Percentiles rank a stretch among this genome's conserved stretches.
Evolutionary conservation across 441 rosid genomes (phyloP).

Genomic region (Euphorbia neoarborescens): DNA sequence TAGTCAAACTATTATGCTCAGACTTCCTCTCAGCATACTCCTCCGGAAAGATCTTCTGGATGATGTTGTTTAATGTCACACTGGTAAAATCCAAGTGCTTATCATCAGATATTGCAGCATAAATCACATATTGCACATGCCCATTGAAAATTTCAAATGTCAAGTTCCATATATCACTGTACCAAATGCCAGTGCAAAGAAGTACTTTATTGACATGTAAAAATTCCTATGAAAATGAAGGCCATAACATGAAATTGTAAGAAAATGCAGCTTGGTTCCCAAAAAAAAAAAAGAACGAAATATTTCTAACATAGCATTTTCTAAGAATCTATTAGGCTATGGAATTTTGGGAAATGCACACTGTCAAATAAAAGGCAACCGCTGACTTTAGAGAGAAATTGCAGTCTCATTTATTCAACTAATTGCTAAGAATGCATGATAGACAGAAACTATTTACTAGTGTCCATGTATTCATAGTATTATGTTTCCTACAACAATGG

Average conservation of each 20-base stretch:
- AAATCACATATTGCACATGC: neutral
- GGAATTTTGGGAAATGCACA: neutral
- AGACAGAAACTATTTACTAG: neutral
- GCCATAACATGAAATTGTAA: neutral
- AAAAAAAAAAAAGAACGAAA: neutral
- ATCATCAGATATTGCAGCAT: constrained; percentile 9
- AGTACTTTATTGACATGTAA: neutral
- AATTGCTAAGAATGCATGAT: constrained; percentile 5
- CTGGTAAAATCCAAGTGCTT: constrained; percentile 35
- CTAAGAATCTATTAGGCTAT: neutral
- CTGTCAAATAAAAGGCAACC: neutral
- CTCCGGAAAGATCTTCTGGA: constrained; percentile 74
- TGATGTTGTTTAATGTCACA: constrained; percentile 81
- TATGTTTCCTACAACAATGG: neutral
- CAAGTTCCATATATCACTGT: neutral
- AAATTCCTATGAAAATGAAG: neutral
- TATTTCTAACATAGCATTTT: neutral
- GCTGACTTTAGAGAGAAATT: neutral
- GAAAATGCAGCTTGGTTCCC: neutral
- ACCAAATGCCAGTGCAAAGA: neutral
- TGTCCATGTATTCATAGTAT: neutral
- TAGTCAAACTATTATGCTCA: constrained; percentile 64
- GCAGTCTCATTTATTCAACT: neutral
- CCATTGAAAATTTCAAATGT: neutral
- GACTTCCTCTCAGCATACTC: constrained; percentile 89